phyloP scores from a whole-genome alignment of 805 yeast genomes.

The Hanseniaspora thailandica region DNA sequence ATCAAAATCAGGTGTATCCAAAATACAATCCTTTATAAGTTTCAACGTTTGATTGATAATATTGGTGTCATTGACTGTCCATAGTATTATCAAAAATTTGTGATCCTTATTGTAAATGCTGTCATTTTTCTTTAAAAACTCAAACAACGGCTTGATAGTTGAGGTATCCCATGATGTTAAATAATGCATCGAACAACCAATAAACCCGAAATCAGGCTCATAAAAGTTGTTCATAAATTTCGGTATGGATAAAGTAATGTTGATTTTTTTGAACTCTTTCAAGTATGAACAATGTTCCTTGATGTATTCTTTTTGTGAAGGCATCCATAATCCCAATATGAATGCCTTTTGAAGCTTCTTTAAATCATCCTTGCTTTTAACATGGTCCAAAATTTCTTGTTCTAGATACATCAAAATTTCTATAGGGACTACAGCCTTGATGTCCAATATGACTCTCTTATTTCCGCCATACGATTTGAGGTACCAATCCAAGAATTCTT shows the following conservation, averaged over 20 bases:
- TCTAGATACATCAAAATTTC: conserved; percentile 33
- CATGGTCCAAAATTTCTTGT: conserved; percentile 28
- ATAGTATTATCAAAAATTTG: conserved; percentile 22
- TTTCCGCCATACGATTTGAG: conserved; percentile 23
- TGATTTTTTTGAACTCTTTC: not conserved
- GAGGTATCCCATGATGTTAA: conserved; percentile 37
- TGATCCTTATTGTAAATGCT: conserved; percentile 24
- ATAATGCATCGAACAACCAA: conserved; percentile 42
- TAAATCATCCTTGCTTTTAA: conserved; percentile 24
- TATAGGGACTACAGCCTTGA: conserved; percentile 38
- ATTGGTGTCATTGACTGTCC: conserved; percentile 39
- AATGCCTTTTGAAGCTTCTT: conserved; percentile 36
- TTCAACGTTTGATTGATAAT: conserved; percentile 1
- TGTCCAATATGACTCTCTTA: conserved; percentile 38
- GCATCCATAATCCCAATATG: conserved; percentile 44
- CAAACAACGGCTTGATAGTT: conserved; percentile 23
- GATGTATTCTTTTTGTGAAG: conserved; percentile 35
- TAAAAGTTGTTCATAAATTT: conserved; percentile 30
- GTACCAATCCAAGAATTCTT: conserved; percentile 32
- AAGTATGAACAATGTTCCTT: conserved; percentile 23
- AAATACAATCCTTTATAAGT: not conserved
- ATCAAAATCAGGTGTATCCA: not conserved
- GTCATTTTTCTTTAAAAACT: conserved; percentile 28
- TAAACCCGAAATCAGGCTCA: conserved; percentile 33
- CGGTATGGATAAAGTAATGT: conserved; percentile 23